Percentiles rank a stretch among this genome's conserved stretches.
phyloP scores from a whole-genome alignment of 331 rosid species.

The Arachis monticola region DNA sequence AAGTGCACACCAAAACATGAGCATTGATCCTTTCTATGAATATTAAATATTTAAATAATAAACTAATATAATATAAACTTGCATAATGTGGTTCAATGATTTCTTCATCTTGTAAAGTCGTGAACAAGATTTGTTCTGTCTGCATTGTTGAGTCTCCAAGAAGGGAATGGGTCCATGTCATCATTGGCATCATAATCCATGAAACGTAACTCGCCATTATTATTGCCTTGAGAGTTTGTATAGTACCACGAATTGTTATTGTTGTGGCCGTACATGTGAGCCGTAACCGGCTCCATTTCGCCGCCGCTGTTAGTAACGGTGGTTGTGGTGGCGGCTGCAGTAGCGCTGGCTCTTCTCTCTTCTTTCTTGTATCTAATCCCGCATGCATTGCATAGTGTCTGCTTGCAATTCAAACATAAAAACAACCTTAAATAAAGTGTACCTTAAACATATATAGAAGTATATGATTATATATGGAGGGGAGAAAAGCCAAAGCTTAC shows the following conservation, averaged over 20 bases:
- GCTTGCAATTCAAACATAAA: constrained; percentile 35
- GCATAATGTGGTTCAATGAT: neutral
- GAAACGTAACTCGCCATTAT: constrained; percentile 55
- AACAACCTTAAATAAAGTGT: neutral
- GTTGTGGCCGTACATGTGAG: constrained; percentile 45
- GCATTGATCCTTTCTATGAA: no score
- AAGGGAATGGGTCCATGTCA: constrained; percentile 68
- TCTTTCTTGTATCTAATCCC: constrained; percentile 96
- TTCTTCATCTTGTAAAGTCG: constrained; percentile 71
- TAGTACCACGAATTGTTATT: constrained; percentile 56
- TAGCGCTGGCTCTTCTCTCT: constrained; percentile 81
- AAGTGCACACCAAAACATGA: no score
- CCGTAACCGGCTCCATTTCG: constrained; percentile 42
- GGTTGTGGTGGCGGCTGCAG: constrained; percentile 51
- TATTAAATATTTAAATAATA: no score
- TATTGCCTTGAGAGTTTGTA: constrained; percentile 55
- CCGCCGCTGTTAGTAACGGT: constrained; percentile 32
- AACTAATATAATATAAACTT: neutral
- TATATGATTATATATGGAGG: no score
- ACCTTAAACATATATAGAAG: no score
- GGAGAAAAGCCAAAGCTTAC: no score
- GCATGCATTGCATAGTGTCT: constrained; percentile 98
- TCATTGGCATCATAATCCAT: constrained; percentile 50
- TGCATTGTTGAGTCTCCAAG: constrained; percentile 86
- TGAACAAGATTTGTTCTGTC: constrained; percentile 86